Evolutionary conservation across 2,329 filamentous ascomycete species (phyloP).

Genomic region (Paradendryphiella salina): DNA sequence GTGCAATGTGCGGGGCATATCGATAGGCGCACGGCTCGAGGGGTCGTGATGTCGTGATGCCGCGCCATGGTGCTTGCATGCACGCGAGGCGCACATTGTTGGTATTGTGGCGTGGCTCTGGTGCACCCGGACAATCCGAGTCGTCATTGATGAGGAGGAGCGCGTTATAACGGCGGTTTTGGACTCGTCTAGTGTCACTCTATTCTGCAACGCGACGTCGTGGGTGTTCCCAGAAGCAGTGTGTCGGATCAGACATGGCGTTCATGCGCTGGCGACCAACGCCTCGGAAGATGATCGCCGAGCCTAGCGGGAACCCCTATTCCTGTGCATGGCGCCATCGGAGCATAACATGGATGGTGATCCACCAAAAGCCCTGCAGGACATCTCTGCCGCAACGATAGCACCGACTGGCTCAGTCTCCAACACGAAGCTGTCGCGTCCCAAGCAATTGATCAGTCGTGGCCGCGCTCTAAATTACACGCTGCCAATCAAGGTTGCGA

Average conservation of each 20-base stretch:
- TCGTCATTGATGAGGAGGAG: no score
- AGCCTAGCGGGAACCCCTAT: conserved; percentile 11
- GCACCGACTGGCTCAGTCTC: background rate
- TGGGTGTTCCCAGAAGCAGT: conserved; percentile 16
- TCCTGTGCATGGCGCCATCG: conserved; percentile 7
- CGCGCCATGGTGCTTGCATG: background rate
- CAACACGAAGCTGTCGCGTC: background rate
- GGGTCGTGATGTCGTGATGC: background rate
- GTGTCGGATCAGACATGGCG: conserved; percentile 13
- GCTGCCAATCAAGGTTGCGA: conserved; percentile 3
- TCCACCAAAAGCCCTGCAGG: no score
- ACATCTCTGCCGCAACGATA: no score
- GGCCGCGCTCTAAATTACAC: conserved; percentile 3
- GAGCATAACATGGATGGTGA: background rate
- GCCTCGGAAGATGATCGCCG: conserved; percentile 18
- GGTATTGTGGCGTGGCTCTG: background rate
- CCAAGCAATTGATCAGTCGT: background rate
- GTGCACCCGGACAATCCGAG: no score
- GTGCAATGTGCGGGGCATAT: conserved; percentile 6
- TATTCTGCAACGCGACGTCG: conserved; percentile 12
- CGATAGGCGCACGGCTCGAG: conserved; percentile 8
- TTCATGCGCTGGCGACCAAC: conserved; percentile 19
- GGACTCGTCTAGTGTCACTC: background rate
- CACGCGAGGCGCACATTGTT: background rate
- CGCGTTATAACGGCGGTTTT: no score